Percentiles rank a stretch among this genome's conserved stretches.
Evolutionary conservation across 306 rosid species (phyloP).

Genomic region (Malus fusca): DNA sequence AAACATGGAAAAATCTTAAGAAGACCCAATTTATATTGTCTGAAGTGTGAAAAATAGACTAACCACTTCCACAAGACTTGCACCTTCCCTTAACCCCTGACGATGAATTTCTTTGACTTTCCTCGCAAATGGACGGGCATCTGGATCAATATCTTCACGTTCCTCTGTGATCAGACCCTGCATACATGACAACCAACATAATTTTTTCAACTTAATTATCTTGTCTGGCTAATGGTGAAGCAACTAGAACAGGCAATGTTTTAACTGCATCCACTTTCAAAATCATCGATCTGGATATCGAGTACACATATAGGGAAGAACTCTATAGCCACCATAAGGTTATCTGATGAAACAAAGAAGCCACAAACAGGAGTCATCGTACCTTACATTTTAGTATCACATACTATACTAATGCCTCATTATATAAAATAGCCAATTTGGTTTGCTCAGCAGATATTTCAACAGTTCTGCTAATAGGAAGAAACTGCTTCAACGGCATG

Average conservation of each 20-base stretch:
- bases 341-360: not conserved
- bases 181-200: conserved; percentile 14
- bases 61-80: conserved; percentile 97
- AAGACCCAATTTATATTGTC: not conserved
- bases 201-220: conserved; percentile 8
- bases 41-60: conserved; percentile 25
- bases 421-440: not conserved
- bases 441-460: not conserved
- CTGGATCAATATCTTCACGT: conserved; percentile 76
- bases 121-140: conserved; percentile 87
- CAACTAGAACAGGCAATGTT: not conserved
- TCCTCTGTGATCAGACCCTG: conserved; percentile 95
- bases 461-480: not conserved
- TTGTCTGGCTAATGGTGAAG: not conserved
- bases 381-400: not conserved
- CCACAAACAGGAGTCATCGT: not conserved
- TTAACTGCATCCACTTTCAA: not conserved
- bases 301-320: not conserved
- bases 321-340: not conserved
- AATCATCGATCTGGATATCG: not conserved
- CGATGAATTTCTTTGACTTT: conserved; percentile 68
- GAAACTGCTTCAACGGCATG: not conserved
- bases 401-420: not conserved
- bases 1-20: not conserved
- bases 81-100: conserved; percentile 90